Conservation (phyloP, 495 filamentous ascomycete species). For the Penicillium angulare region DNA sequence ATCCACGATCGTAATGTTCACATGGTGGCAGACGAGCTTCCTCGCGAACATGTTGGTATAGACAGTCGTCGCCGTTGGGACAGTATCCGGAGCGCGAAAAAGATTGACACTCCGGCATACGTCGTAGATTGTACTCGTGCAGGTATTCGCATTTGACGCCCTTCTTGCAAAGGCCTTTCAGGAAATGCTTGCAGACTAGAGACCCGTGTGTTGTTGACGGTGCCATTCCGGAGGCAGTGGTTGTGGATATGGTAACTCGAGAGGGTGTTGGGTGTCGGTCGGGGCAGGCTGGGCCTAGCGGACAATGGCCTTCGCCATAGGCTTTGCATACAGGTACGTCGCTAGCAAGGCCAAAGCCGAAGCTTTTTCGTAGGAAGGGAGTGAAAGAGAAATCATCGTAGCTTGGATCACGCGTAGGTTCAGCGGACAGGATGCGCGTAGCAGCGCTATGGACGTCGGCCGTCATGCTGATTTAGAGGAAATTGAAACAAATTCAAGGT, state of each 20-base stretch:
- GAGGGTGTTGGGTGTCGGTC: slow-evolving; percentile 58
- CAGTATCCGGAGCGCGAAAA: slow-evolving; percentile 89
- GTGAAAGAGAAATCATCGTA: slow-evolving; percentile 70
- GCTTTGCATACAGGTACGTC: slow-evolving; percentile 79
- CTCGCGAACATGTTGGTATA: slow-evolving; percentile 92
- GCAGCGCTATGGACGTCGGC: slow-evolving; percentile 37
- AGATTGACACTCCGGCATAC: slow-evolving; percentile 96
- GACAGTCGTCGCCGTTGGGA: slow-evolving; percentile 92
- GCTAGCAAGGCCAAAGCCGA: slow-evolving; percentile 73
- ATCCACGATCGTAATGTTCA: slow-evolving; percentile 93
- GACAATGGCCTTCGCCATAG: slow-evolving; percentile 76
- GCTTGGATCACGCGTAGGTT: slow-evolving; percentile 48
- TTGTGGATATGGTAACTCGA: slow-evolving; percentile 44
- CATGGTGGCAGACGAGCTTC: slow-evolving; percentile 77
- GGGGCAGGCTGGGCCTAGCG: slow-evolving; percentile 70
- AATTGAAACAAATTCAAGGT: too few relatives aligned
- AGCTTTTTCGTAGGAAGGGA: slow-evolving; percentile 69
- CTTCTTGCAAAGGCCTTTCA: slow-evolving; percentile 96
- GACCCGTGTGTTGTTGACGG: slow-evolving; percentile 54
- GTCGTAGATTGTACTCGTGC: slow-evolving; percentile 96
- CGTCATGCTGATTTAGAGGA: slow-evolving; percentile 30
- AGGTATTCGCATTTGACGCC: slow-evolving; percentile 93
- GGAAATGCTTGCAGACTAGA: slow-evolving; percentile 97
- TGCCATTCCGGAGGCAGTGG: slow-evolving; percentile 54
- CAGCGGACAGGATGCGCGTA: slow-evolving; percentile 34